These are phyloP conservation scores for Pyricularia sp. DNA, from an alignment of 2,329 filamentous ascomycete genomes.

Conservation along the genomic window DNA sequence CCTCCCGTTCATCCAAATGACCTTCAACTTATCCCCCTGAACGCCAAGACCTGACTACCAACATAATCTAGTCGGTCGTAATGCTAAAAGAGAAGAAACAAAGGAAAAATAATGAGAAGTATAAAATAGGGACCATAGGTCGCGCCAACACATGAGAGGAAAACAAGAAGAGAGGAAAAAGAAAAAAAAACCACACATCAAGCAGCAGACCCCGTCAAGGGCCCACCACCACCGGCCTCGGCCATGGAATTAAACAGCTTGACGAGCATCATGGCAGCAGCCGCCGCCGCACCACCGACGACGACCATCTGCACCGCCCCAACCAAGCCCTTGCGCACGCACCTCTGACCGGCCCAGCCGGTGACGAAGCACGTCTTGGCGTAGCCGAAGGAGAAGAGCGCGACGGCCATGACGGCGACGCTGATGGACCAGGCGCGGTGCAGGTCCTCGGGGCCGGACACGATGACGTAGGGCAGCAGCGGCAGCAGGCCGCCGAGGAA, in stretches of 20 bases:
- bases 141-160: not conserved
- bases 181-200: not conserved
- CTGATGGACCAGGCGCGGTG: conserved; percentile 43
- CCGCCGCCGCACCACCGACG: conserved; percentile 26
- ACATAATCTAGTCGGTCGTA: not conserved
- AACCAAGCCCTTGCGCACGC: conserved; percentile 9
- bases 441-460: conserved; percentile 22
- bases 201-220: not conserved
- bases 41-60: not conserved
- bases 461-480: conserved; percentile 56
- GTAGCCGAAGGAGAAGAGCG: conserved; percentile 52
- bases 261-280: conserved; percentile 27
- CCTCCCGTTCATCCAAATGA: not conserved
- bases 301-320: conserved; percentile 30
- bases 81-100: not conserved
- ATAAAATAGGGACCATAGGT: no score
- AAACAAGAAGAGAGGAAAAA: not conserved
- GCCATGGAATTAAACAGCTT: conserved; percentile 10
- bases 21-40: not conserved
- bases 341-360: conserved; percentile 7
- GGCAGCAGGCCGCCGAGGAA: conserved; percentile 59
- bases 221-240: not conserved
- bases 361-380: conserved; percentile 39
- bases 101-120: no score
- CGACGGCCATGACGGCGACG: conserved; percentile 48